Percentiles rank a stretch among this genome's conserved stretches.
Evolutionary conservation across 805 yeast species (phyloP).

Genomic region (Suhomyces pyralidae): DNA sequence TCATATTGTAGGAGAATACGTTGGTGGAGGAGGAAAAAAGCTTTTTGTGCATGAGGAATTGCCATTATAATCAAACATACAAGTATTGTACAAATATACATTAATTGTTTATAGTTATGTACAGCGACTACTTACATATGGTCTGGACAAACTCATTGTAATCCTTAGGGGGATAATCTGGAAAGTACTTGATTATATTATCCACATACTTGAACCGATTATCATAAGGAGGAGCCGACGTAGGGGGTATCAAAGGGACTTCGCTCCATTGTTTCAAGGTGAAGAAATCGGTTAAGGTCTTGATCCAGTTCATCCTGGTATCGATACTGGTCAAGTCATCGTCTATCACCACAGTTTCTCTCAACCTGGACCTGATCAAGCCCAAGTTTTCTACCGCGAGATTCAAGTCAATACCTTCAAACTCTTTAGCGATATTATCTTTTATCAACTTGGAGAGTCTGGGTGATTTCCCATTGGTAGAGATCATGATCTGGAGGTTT

Average conservation of each 20-base stretch:
- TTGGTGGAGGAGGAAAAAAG: conserved; percentile 87
- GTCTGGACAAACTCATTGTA: conserved; percentile 10
- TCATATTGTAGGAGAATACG: conserved; percentile 86
- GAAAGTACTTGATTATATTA: conserved; percentile 46
- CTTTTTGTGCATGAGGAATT: conserved; percentile 72
- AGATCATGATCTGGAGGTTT: conserved; percentile 72
- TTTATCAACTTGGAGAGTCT: conserved; percentile 55
- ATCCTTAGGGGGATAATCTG: conserved; percentile 46
- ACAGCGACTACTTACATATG: not conserved
- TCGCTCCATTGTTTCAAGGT: conserved; percentile 58
- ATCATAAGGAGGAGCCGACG: conserved; percentile 15
- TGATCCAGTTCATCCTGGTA: conserved; percentile 70
- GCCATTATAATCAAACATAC: not conserved
- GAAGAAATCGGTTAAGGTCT: conserved; percentile 57
- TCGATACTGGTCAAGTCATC: conserved; percentile 49
- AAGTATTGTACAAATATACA: not conserved
- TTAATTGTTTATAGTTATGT: not conserved
- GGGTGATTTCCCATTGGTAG: conserved; percentile 82
- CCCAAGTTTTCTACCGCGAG: conserved; percentile 62
- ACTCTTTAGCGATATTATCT: conserved; percentile 52
- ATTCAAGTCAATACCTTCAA: conserved; percentile 46
- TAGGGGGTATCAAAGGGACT: conserved; percentile 29
- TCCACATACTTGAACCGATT: conserved; percentile 25
- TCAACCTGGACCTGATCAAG: conserved; percentile 47
- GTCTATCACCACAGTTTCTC: conserved; percentile 43